Evolutionary conservation across 352 stramenopile species (phyloP), one percentile per base, ranked within the genome.

Genomic region (Chrysophaeum taylorii): DNA sequence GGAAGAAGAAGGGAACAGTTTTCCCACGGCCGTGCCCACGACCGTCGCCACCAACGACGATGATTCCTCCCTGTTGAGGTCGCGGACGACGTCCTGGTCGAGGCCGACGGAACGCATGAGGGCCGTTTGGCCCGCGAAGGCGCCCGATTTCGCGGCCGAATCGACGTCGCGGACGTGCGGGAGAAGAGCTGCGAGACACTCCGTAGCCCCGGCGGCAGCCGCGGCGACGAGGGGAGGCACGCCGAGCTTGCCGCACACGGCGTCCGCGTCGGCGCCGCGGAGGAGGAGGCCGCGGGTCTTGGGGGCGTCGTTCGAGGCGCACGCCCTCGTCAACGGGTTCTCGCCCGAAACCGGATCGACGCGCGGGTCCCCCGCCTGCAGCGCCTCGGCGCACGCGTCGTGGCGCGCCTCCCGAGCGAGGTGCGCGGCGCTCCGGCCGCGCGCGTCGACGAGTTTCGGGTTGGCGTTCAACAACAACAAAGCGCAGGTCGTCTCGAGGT

Each of bases 81-180:
- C n/a, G n/a, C n/a, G n/a, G n/a, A n/a, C 12, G 45, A 57, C 25
- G n/a, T 18, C 48, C 48, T 31, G 48, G 48, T 25, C 48, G 50
- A 62, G 4, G 27, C 57, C 57, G 1, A 66, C 57, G n/a, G 12
- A 25, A 2, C 57, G n/a, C 57, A 66, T 66, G 33, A 66, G 57
- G 12, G 57, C 57, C 35, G 57, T 66, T 23, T 9, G 2, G 31
- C 57, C 57, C n/a, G 1, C 23, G 2, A 23, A 31, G 33, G 1
- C 2, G 33, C 33, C 33, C 5, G 15, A 9, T 31, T 66, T 23
- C 2, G 23, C 12, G 57, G 41, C 57, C 31, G 31, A 31, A 36
- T 45, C 33, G 0, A 2, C 36, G 33, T 7, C 31, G n/a, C n/a
- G n/a, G n/a, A n/a, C n/a, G n/a, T n/a, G n/a, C n/a, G n/a, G n/a